Base-by-base conservation (phyloP, 306 rosid genomes). In the Castanospermum australe region DNA sequence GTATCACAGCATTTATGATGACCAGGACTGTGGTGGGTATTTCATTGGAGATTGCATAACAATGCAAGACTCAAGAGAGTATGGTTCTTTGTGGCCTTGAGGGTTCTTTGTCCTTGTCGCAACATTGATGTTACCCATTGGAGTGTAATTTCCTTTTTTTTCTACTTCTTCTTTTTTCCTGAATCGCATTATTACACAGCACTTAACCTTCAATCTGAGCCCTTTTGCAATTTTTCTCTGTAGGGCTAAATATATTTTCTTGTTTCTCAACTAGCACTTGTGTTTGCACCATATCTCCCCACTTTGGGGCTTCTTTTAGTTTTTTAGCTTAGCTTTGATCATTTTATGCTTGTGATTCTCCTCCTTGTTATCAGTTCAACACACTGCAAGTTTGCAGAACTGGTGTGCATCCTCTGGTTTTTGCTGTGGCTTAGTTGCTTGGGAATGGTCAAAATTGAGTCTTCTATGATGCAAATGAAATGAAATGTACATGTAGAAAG, bases 41-140 rank as follows among this genome's bases (percentile, higher is more conserved):
- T 79, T 87, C 38, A 5, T 60, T n/a, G 73, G 63, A 2, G 86
- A 70, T 70, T 77, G 47, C 22, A 75, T 81, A 17, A 79, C 78
- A 82, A 82, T 87, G 87, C 81, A 82, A 22, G 90, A 83, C 30
- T 61, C 90, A 2, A 2, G 90, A 88, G 7, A 64, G 42, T 68
- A 51, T 51, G 75, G 24, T 81, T 54, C 84, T 85, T 41, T 42
- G 60, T 59, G 81, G 82, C 68, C 86, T 76, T 33, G 73, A 90
- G 45, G 20, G 83, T 42, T 71, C 73, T 14, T 36, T 76, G 18
- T 71, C 73, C 11, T 36, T 76, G 18, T 75, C 83, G 84, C 83
- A 77, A 81, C 73, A 80, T 56, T 79, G 73, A 77, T 44, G 66
- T 65, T 69, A 67, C 67, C 57, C 73, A 21, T 30, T 48, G 50